These are phyloP conservation scores for Saccharomycopsis fibuligera DNA, from an alignment of 805 yeast genomes.

Conservation along the genomic window DNA sequence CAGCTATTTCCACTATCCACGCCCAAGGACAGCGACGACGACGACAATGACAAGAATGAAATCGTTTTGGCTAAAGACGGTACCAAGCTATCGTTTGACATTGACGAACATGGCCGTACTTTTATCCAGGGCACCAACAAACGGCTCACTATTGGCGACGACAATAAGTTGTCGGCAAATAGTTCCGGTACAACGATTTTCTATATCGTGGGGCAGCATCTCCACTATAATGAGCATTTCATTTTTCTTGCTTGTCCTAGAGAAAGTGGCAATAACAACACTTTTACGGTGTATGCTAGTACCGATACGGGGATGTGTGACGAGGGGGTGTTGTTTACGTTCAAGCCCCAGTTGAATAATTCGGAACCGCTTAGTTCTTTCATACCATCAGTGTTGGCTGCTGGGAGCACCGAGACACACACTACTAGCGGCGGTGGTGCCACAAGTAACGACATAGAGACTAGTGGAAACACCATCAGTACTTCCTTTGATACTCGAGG, in stretches of 20 bases:
- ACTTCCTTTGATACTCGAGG: no score
- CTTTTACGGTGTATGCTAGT: slow-evolving; percentile 14
- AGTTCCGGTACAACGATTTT: slow-evolving; percentile 15
- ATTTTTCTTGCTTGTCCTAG: slow-evolving; percentile 19
- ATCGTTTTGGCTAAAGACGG: slow-evolving; percentile 22
- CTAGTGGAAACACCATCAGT: no score
- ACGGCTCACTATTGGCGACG: slow-evolving; percentile 15
- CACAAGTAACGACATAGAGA: no score
- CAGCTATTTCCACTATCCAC: slow-evolving; percentile 22
- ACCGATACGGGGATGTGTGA: slow-evolving; percentile 7
- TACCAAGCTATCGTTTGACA: slow-evolving; percentile 21
- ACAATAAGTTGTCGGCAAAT: slow-evolving; percentile 12
- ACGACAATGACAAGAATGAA: slow-evolving; percentile 20
- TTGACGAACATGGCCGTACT: slow-evolving; percentile 25
- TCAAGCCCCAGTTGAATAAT: slow-evolving; percentile 8
- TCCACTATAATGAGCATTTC: slow-evolving; percentile 18
- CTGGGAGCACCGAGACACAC: background rate
- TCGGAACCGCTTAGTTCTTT: slow-evolving; percentile 4
- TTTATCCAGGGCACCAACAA: slow-evolving; percentile 25
- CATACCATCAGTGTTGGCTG: slow-evolving; percentile 12
- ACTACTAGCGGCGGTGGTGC: background rate
- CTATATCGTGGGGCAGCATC: slow-evolving; percentile 17
- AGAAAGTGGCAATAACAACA: slow-evolving; percentile 2
- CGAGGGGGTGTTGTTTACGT: slow-evolving; percentile 4
- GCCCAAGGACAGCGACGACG: no score